phyloP scores from a whole-genome alignment of 192 early-diverging fungal genomes.

The Radiomyces spectabilis region DNA sequence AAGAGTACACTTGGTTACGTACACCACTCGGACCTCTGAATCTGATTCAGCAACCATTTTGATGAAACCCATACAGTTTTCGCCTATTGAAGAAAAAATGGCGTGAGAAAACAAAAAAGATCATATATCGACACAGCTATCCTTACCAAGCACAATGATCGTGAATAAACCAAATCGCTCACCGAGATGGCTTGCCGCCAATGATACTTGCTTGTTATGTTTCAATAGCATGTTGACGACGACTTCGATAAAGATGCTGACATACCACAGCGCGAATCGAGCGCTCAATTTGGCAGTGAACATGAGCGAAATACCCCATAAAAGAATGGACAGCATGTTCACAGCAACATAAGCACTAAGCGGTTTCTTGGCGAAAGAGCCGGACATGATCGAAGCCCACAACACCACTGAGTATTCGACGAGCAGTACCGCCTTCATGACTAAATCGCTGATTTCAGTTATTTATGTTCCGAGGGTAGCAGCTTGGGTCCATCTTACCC shows the following conservation, averaged over 20 bases:
- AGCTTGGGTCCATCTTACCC: constrained; percentile 18
- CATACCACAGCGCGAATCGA: constrained; percentile 36
- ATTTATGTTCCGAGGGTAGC: too few species aligned
- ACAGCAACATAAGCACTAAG: constrained; percentile 17
- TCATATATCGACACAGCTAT: constrained; percentile 3
- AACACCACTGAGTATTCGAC: constrained; percentile 22
- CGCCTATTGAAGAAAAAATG: constrained; percentile 17
- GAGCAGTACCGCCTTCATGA: constrained; percentile 23
- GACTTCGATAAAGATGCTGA: constrained; percentile 33
- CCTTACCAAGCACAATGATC: constrained; percentile 34
- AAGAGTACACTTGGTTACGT: too few species aligned
- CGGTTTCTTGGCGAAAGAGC: constrained; percentile 6
- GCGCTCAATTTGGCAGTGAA: not conserved
- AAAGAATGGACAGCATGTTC: constrained; percentile 13
- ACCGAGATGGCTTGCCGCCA: constrained; percentile 35
- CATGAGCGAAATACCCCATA: constrained; percentile 21
- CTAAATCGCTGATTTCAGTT: too few species aligned
- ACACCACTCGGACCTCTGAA: constrained; percentile 3
- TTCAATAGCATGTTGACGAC: constrained; percentile 24
- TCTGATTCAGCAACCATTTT: constrained; percentile 21
- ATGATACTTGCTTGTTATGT: constrained; percentile 29
- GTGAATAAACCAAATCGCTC: constrained; percentile 42
- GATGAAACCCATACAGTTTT: constrained; percentile 33
- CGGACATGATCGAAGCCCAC: constrained; percentile 8
- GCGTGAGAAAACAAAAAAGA: constrained; percentile 15